A percentile compares a stretch with the other conserved stretches of the same genome.
These are phyloP conservation scores for Candida sanyaensis DNA, from an alignment of 1,139 yeast genomes.

Conservation along the genomic window DNA sequence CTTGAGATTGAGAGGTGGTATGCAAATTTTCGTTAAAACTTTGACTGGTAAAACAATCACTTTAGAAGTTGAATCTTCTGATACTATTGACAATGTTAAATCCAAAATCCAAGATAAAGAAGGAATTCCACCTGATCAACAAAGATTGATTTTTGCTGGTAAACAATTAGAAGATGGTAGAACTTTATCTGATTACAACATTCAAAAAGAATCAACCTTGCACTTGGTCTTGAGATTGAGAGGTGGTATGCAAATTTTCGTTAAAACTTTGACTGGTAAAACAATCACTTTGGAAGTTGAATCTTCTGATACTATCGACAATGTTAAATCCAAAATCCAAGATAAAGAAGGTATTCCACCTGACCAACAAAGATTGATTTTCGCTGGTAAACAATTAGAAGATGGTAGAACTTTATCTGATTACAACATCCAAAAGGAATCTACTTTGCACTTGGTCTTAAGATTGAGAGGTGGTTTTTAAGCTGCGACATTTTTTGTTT, in stretches of 20 bases:
- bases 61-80: conserved; percentile 70
- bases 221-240: conserved; percentile 59
- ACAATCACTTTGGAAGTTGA: conserved; percentile 71
- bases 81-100: conserved; percentile 67
- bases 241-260: conserved; percentile 70
- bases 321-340: conserved; percentile 55
- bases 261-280: conserved; percentile 66
- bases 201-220: conserved; percentile 63
- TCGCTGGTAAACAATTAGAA: conserved; percentile 62
- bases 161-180: conserved; percentile 64
- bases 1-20: conserved; percentile 67
- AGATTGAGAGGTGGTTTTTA: conserved; percentile 62
- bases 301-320: conserved; percentile 74
- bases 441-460: conserved; percentile 62
- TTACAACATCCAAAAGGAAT: conserved; percentile 71
- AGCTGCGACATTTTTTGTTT: not conserved
- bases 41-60: conserved; percentile 74
- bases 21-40: conserved; percentile 63
- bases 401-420: conserved; percentile 69
- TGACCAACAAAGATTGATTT: conserved; percentile 55
- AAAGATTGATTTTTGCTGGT: conserved; percentile 59
- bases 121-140: conserved; percentile 56
- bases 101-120: conserved; percentile 56
- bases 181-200: conserved; percentile 65
- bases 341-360: conserved; percentile 55